phyloP scores from a whole-genome alignment of 1,284 basidiomycete genomes.

The Naganishia cerealis region DNA sequence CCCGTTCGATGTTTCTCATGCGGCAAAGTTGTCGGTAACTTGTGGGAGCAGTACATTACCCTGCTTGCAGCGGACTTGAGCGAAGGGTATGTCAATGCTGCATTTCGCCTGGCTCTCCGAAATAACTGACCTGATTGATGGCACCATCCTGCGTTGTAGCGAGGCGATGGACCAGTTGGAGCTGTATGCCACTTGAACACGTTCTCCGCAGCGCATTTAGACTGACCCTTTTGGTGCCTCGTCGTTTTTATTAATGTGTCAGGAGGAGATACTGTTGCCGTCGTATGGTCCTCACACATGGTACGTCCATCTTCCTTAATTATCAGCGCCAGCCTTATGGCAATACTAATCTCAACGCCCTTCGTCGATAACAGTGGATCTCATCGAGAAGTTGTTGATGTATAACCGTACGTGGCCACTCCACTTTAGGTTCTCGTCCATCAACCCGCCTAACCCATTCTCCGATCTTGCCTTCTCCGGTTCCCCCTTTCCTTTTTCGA shows the following conservation, averaged over 20 bases:
- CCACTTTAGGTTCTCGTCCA: neutral
- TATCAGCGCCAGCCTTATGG: neutral
- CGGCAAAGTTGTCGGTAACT: constrained; percentile 89
- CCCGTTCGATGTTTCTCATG: constrained; percentile 70
- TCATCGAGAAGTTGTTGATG: constrained; percentile 92
- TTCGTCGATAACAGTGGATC: constrained; percentile 59
- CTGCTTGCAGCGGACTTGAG: constrained; percentile 72
- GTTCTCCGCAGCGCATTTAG: neutral
- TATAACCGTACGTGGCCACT: constrained; percentile 72
- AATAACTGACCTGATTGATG: neutral
- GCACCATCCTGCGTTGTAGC: constrained; percentile 55
- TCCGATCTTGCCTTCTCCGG: neutral
- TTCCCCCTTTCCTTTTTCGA: neutral
- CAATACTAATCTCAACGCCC: constrained; percentile 4
- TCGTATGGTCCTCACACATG: constrained; percentile 95
- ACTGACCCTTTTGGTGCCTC: neutral
- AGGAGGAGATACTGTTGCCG: constrained; percentile 90
- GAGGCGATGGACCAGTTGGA: constrained; percentile 89
- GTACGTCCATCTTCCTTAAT: constrained; percentile 48
- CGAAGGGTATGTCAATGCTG: constrained; percentile 69
- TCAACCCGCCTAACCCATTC: neutral
- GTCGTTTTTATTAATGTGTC: neutral
- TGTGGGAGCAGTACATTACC: constrained; percentile 82
- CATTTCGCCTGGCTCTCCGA: neutral
- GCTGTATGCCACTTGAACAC: constrained; percentile 53